Percentiles rank a stretch among this genome's conserved stretches.
phyloP scores from a whole-genome alignment of 495 filamentous ascomycete genomes.

The Pyrenula massariospora region DNA sequence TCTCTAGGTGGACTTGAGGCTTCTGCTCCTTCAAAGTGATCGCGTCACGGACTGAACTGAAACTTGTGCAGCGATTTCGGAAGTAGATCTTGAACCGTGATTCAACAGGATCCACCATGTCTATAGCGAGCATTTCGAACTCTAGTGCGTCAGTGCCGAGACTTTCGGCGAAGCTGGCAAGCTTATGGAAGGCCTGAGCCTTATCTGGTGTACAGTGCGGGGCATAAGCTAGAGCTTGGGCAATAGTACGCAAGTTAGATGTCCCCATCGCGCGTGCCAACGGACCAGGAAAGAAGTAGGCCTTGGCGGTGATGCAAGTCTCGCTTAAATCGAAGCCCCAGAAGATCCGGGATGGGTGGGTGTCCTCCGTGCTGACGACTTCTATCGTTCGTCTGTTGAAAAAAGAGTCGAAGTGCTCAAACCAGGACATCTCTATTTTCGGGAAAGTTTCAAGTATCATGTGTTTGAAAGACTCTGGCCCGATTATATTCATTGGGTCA shows the following conservation, averaged over 20 bases:
- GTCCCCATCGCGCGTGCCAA: conserved; percentile 7
- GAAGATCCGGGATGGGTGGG: conserved; percentile 12
- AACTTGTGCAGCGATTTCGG: conserved; percentile 14
- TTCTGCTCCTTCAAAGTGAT: conserved; percentile 16
- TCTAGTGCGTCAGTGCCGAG: conserved; percentile 5
- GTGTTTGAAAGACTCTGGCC: neutral
- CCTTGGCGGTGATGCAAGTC: conserved; percentile 8
- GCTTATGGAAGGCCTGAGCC: conserved; percentile 1
- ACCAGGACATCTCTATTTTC: conserved; percentile 9
- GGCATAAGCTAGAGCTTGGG: conserved; percentile 7
- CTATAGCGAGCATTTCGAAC: conserved; percentile 24
- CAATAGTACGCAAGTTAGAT: conserved; percentile 10
- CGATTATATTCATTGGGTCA: conserved; percentile 5
- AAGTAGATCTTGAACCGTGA: conserved; percentile 27
- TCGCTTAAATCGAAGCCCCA: conserved; percentile 17
- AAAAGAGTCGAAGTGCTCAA: conserved; percentile 11
- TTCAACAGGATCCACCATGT: conserved; percentile 14
- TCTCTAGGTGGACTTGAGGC: neutral
- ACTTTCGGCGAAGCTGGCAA: conserved; percentile 4
- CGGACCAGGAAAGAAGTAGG: conserved; percentile 16
- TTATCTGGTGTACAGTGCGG: conserved; percentile 4
- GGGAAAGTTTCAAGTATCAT: no score
- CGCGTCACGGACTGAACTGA: conserved; percentile 12
- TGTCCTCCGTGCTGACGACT: neutral
- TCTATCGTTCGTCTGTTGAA: conserved; percentile 1